phyloP scores from a whole-genome alignment of 192 early-diverging fungal species.

The Bifiguratus adelaidae region DNA sequence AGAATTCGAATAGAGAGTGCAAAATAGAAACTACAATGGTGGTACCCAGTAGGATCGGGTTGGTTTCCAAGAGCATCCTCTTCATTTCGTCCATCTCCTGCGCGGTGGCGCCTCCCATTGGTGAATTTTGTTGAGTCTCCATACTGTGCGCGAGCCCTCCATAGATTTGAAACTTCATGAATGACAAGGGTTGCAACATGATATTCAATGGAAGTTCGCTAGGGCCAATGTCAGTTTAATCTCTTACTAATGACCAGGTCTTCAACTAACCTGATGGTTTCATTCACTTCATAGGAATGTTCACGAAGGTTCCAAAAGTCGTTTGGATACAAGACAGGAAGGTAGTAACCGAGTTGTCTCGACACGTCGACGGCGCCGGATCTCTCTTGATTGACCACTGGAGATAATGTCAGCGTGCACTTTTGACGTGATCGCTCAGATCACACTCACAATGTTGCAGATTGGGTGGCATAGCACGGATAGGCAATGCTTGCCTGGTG shows the following conservation, averaged over 20 bases:
- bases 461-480: conserved; percentile 30
- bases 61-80: conserved; percentile 86
- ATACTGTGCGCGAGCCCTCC: conserved; percentile 30
- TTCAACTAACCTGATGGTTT: conserved; percentile 49
- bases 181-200: conserved; percentile 47
- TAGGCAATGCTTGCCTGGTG: conserved; percentile 27
- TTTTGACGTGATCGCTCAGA: not conserved
- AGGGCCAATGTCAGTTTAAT: conserved; percentile 1
- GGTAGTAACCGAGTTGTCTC: conserved; percentile 37
- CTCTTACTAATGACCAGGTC: too few relatives aligned
- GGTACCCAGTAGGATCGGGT: conserved; percentile 64
- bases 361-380: conserved; percentile 14
- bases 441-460: conserved; percentile 38
- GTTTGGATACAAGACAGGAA: conserved; percentile 63
- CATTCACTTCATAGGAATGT: conserved; percentile 57
- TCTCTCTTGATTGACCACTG: conserved; percentile 30
- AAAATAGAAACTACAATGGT: conserved; percentile 71
- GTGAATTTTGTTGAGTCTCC: conserved; percentile 53
- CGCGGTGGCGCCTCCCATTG: conserved; percentile 37
- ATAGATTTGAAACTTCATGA: conserved; percentile 69
- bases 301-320: conserved; percentile 76
- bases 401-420: not conserved
- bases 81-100: conserved; percentile 72
- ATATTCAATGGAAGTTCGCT: conserved; percentile 57
- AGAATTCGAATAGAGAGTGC: conserved; percentile 81